These are phyloP conservation scores for Alloteropsis semialata DNA, from an alignment of 176 grass and related monocot genomes.

Conservation along the genomic window DNA sequence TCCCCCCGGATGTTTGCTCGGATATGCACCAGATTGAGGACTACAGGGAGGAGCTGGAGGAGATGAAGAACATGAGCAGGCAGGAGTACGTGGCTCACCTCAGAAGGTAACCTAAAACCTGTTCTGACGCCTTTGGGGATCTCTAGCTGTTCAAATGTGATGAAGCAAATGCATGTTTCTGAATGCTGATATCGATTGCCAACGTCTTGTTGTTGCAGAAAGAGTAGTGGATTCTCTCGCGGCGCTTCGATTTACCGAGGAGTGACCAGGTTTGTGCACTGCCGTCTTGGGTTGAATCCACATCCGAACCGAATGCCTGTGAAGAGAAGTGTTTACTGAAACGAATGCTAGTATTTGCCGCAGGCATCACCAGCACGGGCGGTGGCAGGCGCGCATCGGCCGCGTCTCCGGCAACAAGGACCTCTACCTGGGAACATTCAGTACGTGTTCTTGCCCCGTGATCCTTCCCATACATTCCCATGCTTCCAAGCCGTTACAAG, in stretches of 20 bases:
- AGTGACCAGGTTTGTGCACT: conserved; percentile 51
- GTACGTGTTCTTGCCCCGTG: conserved; percentile 7
- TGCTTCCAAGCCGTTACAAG: neutral
- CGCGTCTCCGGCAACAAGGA: conserved; percentile 89
- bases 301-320: neutral
- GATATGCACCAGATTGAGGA: conserved; percentile 58
- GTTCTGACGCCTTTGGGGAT: neutral
- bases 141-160: neutral
- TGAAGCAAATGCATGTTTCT: neutral
- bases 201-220: conserved; percentile 44
- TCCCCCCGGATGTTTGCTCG: neutral
- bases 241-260: conserved; percentile 78
- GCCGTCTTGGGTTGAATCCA: neutral
- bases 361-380: conserved; percentile 82
- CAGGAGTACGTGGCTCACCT: conserved; percentile 79
- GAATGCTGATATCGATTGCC: neutral
- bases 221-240: conserved; percentile 75
- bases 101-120: conserved; percentile 42
- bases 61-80: conserved; percentile 78
- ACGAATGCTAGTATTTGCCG: neutral
- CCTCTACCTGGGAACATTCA: conserved; percentile 78
- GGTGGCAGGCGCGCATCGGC: conserved; percentile 84
- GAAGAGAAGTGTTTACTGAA: neutral
- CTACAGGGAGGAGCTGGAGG: conserved; percentile 58
- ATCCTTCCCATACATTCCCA: neutral